Conservation (phyloP, 371 early-diverging fungal genomes). For the Polyrhizophydium stewartii region DNA sequence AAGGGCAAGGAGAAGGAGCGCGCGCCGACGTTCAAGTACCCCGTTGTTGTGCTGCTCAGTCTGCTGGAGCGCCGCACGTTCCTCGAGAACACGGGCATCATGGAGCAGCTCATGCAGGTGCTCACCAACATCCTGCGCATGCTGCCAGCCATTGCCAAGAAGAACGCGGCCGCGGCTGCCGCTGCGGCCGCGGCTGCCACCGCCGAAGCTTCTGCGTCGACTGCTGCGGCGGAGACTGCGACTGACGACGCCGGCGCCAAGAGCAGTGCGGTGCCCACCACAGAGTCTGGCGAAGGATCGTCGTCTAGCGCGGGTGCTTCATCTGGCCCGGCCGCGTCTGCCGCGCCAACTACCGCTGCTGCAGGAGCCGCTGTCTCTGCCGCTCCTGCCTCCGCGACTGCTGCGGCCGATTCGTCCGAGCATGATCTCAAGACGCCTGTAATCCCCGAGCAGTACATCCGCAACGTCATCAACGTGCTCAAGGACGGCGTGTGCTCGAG, state of each 20-base stretch:
- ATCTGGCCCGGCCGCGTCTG: constrained; percentile 3
- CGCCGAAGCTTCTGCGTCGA: background rate
- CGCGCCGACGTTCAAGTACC: constrained; percentile 63
- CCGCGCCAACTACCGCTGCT: background rate
- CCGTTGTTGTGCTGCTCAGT: constrained; percentile 77
- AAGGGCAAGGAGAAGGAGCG: constrained; percentile 60
- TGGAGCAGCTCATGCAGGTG: constrained; percentile 89
- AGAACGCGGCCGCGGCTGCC: constrained; percentile 12
- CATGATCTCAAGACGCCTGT: constrained; percentile 22
- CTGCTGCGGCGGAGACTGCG: background rate
- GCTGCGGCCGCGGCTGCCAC: constrained; percentile 1
- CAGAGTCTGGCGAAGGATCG: constrained; percentile 4
- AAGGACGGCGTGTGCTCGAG: constrained; percentile 88
- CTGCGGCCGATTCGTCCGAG: constrained; percentile 12
- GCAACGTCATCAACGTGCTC: constrained; percentile 80
- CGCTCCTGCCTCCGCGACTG: background rate
- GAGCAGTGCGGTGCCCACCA: constrained; percentile 3
- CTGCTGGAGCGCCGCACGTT: constrained; percentile 81
- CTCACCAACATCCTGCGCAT: constrained; percentile 48
- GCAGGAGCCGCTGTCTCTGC: background rate
- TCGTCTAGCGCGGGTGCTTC: background rate
- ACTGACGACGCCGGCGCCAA: too few species aligned
- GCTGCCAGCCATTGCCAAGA: constrained; percentile 13
- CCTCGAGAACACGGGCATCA: constrained; percentile 64
- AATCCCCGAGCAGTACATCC: constrained; percentile 46